Base-by-base conservation (phyloP, 2,329 filamentous ascomycete species). In the Cercospora berteroae region DNA sequence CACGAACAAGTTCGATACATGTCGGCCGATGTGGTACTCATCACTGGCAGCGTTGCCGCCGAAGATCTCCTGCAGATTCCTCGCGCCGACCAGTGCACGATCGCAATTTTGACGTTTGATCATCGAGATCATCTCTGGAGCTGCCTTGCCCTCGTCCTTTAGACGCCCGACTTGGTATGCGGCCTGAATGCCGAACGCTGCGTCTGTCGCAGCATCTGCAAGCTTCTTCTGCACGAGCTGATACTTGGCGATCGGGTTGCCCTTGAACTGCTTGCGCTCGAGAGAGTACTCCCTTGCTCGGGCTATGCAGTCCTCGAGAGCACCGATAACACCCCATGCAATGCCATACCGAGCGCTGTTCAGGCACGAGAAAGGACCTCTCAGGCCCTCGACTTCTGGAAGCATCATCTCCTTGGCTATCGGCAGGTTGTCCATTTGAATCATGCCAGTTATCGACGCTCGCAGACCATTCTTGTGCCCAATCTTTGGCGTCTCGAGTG, bases 71-170 rank as follows among this genome's bases (percentile, higher is more conserved):
- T 99, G 95, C 69, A 99, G 83, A 68, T 86, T 88, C 72, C 95
- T 86, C 20, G 93, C 89, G 72, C 94, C 93, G 31, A 87, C 83
- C 74, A 99, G 83, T 16, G 95, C 95, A 62, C 90, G 85, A 80
- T 99, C 95, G 80, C 95, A 99, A 81, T 99, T 99, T 82, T 98
- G 94, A 73, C 95, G 86, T 86, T 99, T 99, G 78, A 98, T 89
- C 92, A 99, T 90, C 8, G 86, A 89, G 75, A 99, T 96, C 94
- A 98, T 98, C 83, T 99, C 95, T 6, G 95, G 94, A 2, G 90
- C 89, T 25, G 87, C 88, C 80, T 93, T 92, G 70, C 94, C 94
- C 77, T 92, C 89, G 74, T 98, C 94, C 86, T 97, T 98, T 66
- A 98, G 87, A 69, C 94, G 85, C 62, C 93, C 94, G 39, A 98